Conservation (phyloP, 139 green algal species). For the Edaphochlamys debaryana region DNA sequence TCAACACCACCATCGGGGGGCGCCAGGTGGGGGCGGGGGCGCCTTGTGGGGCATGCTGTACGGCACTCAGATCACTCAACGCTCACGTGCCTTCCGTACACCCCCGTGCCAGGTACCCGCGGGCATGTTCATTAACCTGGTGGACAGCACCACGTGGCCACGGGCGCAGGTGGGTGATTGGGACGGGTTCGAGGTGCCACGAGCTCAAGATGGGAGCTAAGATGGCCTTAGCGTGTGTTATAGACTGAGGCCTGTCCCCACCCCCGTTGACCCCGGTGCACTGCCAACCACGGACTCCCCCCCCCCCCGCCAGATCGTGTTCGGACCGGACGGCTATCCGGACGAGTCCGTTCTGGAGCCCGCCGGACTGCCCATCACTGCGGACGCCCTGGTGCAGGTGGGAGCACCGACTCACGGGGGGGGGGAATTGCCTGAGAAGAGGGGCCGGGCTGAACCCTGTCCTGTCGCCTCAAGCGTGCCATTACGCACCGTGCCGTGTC, state of each 20-base stretch:
- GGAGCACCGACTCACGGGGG: too few relatives aligned
- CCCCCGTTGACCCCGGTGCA: too few relatives aligned
- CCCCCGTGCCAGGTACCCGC: background rate
- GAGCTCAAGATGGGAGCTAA: too few relatives aligned
- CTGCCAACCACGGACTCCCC: background rate
- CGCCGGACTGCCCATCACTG: background rate
- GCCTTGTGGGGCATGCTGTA: background rate
- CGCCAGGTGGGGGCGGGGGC: background rate
- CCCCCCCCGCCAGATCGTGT: background rate
- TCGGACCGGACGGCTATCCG: conserved; percentile 11
- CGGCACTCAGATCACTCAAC: background rate
- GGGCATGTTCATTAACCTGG: conserved; percentile 18
- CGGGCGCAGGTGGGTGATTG: too few relatives aligned
- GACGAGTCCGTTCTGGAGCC: background rate
- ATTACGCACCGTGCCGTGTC: too few relatives aligned
- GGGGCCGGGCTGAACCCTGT: too few relatives aligned
- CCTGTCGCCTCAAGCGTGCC: too few relatives aligned
- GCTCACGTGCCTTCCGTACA: too few relatives aligned
- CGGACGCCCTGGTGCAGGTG: background rate
- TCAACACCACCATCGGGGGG: background rate
- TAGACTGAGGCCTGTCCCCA: too few relatives aligned
- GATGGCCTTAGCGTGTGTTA: too few relatives aligned
- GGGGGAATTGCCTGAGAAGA: background rate
- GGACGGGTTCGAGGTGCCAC: too few relatives aligned
- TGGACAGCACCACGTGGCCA: background rate